Evolutionary conservation across 768 basidiomycete genomes (phyloP).

Genomic region (Russula foetens): DNA sequence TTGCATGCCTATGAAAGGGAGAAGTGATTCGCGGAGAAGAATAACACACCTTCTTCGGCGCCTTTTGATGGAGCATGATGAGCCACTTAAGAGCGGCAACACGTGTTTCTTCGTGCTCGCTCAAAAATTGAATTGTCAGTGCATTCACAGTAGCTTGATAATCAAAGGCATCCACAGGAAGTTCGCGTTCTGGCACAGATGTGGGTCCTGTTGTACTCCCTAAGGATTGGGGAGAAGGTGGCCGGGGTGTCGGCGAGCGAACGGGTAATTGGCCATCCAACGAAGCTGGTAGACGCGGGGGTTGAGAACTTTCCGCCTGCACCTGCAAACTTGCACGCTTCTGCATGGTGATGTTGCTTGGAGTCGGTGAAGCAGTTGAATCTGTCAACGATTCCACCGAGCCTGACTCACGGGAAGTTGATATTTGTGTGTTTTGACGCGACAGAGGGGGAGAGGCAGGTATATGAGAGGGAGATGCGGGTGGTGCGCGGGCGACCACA

Average conservation of each 20-base stretch:
- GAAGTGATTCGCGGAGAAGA: not conserved
- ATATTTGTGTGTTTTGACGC: conserved; percentile 37
- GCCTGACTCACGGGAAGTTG: conserved; percentile 37
- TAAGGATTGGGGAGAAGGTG: conserved; percentile 20
- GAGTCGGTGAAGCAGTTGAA: conserved; percentile 21
- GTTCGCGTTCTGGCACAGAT: conserved; percentile 34
- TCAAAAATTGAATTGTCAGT: conserved; percentile 87
- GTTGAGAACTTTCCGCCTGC: not conserved
- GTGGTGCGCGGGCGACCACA: conserved; percentile 27
- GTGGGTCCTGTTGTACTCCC: conserved; percentile 22
- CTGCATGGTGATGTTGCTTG: conserved; percentile 20
- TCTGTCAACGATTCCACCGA: conserved; percentile 39
- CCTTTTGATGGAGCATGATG: conserved; percentile 97
- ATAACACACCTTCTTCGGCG: conserved; percentile 74
- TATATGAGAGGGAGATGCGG: conserved; percentile 50
- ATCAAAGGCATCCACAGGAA: conserved; percentile 63
- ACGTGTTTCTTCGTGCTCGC: conserved; percentile 93
- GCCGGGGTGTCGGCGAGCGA: conserved; percentile 27
- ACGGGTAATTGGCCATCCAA: conserved; percentile 2
- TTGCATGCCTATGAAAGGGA: not conserved
- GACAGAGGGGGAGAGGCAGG: conserved; percentile 36
- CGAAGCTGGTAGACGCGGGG: not conserved
- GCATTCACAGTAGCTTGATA: conserved; percentile 91
- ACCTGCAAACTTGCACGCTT: conserved; percentile 16
- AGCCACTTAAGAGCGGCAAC: conserved; percentile 97